Percentiles rank a stretch among this genome's conserved stretches.
Evolutionary conservation across 345 rosid genomes (phyloP).

Genomic region (Anacardium occidentale): DNA sequence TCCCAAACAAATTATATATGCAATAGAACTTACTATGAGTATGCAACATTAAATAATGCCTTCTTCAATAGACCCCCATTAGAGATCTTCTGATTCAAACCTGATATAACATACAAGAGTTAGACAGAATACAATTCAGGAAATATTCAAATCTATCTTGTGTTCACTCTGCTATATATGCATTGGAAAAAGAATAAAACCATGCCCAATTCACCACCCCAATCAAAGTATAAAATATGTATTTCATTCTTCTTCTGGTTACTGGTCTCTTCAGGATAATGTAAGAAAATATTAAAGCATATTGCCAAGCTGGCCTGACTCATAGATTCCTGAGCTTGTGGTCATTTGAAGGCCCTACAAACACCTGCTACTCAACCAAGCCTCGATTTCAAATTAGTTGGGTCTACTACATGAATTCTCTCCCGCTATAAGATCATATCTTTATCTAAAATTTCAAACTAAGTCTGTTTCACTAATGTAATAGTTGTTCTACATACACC

Average conservation of each 20-base stretch:
- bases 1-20: slow-evolving; percentile 6
- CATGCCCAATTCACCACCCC: not conserved
- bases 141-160: not conserved
- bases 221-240: slow-evolving; percentile 2
- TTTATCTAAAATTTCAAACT: too few species aligned
- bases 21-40: slow-evolving; percentile 58
- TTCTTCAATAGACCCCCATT: slow-evolving; percentile 59
- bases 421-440: too few species aligned
- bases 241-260: not conserved
- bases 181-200: not conserved
- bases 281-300: not conserved
- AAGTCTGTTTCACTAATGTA: too few species aligned
- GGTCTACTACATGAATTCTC: too few species aligned
- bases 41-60: slow-evolving; percentile 70
- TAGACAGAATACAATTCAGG: slow-evolving; percentile 10
- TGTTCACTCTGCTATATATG: not conserved
- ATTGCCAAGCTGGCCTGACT: not conserved
- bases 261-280: too few species aligned
- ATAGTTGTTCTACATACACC: not conserved
- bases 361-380: too few species aligned
- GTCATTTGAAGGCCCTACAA: too few species aligned
- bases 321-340: too few species aligned
- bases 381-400: too few species aligned
- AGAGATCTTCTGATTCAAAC: slow-evolving; percentile 79
- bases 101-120: slow-evolving; percentile 37